Evolutionary conservation across 2,329 filamentous ascomycete species (phyloP).

Genomic region (Capronia epimyces): DNA sequence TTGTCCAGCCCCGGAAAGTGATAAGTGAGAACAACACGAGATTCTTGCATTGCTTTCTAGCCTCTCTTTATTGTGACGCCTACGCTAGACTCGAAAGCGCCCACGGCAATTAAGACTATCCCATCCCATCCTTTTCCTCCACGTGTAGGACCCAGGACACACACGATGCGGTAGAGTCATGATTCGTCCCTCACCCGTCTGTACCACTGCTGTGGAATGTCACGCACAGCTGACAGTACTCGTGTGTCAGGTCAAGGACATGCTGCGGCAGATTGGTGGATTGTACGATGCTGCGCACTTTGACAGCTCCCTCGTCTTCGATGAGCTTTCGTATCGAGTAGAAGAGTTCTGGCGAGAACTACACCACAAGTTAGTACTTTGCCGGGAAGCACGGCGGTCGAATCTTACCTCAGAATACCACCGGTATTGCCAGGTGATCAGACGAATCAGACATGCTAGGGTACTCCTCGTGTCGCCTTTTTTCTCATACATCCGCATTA

Average conservation of each 20-base stretch:
- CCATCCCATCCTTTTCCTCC: not conserved
- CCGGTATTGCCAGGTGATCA: conserved; percentile 96
- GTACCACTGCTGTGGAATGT: conserved; percentile 92
- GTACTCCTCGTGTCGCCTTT: conserved; percentile 73
- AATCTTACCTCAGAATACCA: conserved; percentile 86
- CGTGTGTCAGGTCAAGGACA: conserved; percentile 88
- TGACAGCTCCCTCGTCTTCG: conserved; percentile 94
- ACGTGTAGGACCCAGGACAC: not conserved
- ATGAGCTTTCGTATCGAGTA: conserved; percentile 86
- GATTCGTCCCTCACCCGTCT: conserved; percentile 57
- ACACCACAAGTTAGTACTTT: conserved; percentile 20
- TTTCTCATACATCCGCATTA: conserved; percentile 73
- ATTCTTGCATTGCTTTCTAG: conserved; percentile 1
- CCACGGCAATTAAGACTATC: not conserved
- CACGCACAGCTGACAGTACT: conserved; percentile 90
- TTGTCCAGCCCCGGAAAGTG: too few relatives aligned
- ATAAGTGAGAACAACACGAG: too few relatives aligned
- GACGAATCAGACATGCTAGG: conserved; percentile 75
- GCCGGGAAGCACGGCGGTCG: not conserved
- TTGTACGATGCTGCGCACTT: conserved; percentile 94
- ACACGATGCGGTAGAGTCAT: not conserved
- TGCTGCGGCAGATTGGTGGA: conserved; percentile 89
- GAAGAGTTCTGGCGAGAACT: conserved; percentile 88
- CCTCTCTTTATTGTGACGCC: conserved; percentile 1
- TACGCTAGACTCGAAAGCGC: conserved; percentile 3